Evolutionary conservation across 345 rosid genomes (phyloP).

Genomic region (Corymbia maculata): DNA sequence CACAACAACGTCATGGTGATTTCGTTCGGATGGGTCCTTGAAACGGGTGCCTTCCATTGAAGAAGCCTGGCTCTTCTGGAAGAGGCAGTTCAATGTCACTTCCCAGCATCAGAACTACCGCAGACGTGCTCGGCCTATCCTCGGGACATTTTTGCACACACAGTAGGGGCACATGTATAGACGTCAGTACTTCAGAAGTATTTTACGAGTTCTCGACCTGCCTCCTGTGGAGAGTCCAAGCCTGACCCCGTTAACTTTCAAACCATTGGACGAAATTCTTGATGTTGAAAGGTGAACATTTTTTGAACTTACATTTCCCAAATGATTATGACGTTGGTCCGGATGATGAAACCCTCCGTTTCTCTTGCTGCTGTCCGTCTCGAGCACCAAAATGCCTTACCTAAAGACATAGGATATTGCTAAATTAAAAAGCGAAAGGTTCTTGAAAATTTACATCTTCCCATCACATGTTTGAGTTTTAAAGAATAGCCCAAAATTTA

Average conservation of each 20-base stretch:
- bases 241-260: constrained; percentile 1
- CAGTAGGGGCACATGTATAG: constrained; percentile 21
- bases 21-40: constrained; percentile 8
- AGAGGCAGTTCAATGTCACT: constrained; percentile 16
- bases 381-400: constrained; percentile 16
- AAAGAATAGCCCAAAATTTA: not conserved
- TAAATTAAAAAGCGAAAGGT: not conserved
- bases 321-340: not conserved
- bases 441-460: not conserved
- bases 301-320: constrained; percentile 10
- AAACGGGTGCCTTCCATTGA: not conserved
- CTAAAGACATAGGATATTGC: constrained; percentile 28
- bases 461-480: not conserved
- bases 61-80: constrained; percentile 30
- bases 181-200: constrained; percentile 3
- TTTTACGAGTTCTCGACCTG: not conserved
- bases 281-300: not conserved
- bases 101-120: constrained; percentile 24
- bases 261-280: not conserved
- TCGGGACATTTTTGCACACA: constrained; percentile 24
- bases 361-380: constrained; percentile 16
- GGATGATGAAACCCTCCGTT: constrained; percentile 14
- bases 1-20: not conserved
- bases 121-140: constrained; percentile 27
- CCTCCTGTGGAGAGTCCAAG: constrained; percentile 23